Conservation (phyloP, 2,329 filamentous ascomycete species). For the Orbilia ellipsospora region DNA sequence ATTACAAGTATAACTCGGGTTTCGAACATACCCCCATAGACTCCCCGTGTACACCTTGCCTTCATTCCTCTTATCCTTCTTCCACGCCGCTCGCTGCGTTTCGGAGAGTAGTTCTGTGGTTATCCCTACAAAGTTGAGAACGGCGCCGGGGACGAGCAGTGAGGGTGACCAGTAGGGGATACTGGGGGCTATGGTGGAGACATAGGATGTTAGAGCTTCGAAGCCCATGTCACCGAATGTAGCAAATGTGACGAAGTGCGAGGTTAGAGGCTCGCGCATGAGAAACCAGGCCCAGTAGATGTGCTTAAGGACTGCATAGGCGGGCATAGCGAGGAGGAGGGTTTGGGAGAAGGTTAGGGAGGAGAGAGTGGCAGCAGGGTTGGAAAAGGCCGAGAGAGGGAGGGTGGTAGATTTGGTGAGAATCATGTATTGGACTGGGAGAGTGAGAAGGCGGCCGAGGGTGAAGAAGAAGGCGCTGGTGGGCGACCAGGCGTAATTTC, state of each 20-base stretch:
- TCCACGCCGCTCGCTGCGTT: slow-evolving; percentile 26
- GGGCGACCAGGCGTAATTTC: slow-evolving; percentile 19
- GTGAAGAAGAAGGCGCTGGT: slow-evolving; percentile 9
- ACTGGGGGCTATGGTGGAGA: slow-evolving; percentile 10
- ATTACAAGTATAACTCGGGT: slow-evolving; percentile 48
- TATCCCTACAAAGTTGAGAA: slow-evolving; percentile 6
- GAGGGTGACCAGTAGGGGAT: slow-evolving; percentile 25
- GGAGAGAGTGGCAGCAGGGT: neutral
- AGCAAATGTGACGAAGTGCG: slow-evolving; percentile 21
- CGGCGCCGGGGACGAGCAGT: slow-evolving; percentile 9
- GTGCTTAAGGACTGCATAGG: slow-evolving; percentile 27
- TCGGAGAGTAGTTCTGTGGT: slow-evolving; percentile 23
- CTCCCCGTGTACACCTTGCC: slow-evolving; percentile 41
- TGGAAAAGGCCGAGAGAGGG: neutral
- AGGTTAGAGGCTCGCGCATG: slow-evolving; percentile 35
- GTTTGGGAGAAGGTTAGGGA: slow-evolving; percentile 20
- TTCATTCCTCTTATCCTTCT: slow-evolving; percentile 23
- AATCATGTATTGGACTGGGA: slow-evolving; percentile 36
- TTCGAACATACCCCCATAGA: slow-evolving; percentile 29
- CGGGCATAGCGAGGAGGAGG: slow-evolving; percentile 23
- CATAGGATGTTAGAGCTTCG: slow-evolving; percentile 28
- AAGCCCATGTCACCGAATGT: slow-evolving; percentile 14
- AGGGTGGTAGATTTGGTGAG: slow-evolving; percentile 9
- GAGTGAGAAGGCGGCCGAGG: slow-evolving; percentile 11
- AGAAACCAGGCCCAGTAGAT: slow-evolving; percentile 26